Base-by-base conservation (phyloP, 768 basidiomycete species). In the Psilocybe cubensis region DNA sequence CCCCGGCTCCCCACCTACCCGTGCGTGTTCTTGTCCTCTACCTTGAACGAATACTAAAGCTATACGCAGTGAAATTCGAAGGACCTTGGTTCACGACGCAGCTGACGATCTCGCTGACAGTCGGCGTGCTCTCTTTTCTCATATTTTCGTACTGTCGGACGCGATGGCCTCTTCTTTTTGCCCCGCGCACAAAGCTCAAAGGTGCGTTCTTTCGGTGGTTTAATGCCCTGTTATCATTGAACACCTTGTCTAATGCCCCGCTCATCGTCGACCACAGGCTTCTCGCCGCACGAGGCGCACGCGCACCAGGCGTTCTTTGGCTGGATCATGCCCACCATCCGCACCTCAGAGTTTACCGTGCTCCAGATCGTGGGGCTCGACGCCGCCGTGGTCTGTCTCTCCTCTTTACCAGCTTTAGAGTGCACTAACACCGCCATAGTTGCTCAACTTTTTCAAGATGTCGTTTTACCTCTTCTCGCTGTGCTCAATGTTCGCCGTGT, bases 21-120 rank as follows among this genome's bases (percentile, higher is more conserved):
- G 86, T 86, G 67, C 65, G 84, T 78, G 1, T 38, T 1, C 5
- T 4, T 20, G 14, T 24, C 5, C 31, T 25, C 45, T 17, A 18
- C 29, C n/a, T 45, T 46, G 38, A 38, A 52, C 18, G 23, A 31
- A 28, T 50, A n/a, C 60, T 61, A 24, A 57, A 25, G 23, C 47
- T 46, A 18, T 49, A 35, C 56, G 47, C 65, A 92, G 91, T 79
- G 61, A 91, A 83, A 68, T 94, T 91, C 70, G 88, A 92, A 67
- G 96, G 96, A 0, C 94, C 95, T 29, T 98, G 97, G 97, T 91
- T 99, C 72, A 86, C 86, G 20, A 97, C 96, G 1, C 96, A 98
- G 71, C 76, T 96, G 17, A 72, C 81, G 2, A 84, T 98, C 28
- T 91, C 96, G 3, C 76, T 83, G 11, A 72, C 81, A 17, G 86